Percentiles rank a stretch among this genome's conserved stretches.
Conservation (phyloP, 352 stramenopile genomes). For the Phytopythium sindhum region DNA sequence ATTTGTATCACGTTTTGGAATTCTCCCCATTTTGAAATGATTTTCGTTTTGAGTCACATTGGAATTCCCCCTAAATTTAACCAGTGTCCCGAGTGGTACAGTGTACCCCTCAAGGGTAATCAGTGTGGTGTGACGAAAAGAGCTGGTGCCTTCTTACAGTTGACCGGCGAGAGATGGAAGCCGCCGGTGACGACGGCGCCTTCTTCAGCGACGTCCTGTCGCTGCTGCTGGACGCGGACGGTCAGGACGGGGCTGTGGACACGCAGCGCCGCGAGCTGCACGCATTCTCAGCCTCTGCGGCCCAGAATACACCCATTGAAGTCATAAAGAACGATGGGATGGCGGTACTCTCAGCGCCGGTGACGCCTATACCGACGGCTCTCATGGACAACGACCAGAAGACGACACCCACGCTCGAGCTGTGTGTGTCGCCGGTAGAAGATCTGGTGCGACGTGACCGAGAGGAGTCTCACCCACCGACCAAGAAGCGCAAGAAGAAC, state of each 20-base stretch:
- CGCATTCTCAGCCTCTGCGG: not conserved
- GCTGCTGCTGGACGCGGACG: conserved; percentile 6
- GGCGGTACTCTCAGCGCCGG: not conserved
- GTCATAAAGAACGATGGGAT: not conserved
- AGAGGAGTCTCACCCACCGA: not conserved
- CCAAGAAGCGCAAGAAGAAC: conserved; percentile 7
- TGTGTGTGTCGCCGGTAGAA: not conserved
- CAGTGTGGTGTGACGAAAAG: too few relatives aligned
- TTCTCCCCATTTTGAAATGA: too few relatives aligned
- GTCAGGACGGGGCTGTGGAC: not conserved
- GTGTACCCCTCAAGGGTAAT: too few relatives aligned
- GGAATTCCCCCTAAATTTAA: too few relatives aligned
- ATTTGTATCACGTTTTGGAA: not conserved
- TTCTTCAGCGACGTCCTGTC: conserved; percentile 7
- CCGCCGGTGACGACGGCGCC: not conserved
- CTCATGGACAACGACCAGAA: too few relatives aligned
- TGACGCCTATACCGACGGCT: not conserved
- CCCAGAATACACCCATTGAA: not conserved
- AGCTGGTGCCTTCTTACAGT: not conserved
- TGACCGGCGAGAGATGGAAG: not conserved
- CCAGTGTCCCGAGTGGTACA: too few relatives aligned
- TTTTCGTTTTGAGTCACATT: too few relatives aligned
- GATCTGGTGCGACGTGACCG: not conserved
- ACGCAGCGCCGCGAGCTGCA: not conserved
- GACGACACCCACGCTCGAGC: not conserved